phyloP scores from a whole-genome alignment of 2,329 filamentous ascomycete genomes.

The Emmonsiellopsis sp. region DNA sequence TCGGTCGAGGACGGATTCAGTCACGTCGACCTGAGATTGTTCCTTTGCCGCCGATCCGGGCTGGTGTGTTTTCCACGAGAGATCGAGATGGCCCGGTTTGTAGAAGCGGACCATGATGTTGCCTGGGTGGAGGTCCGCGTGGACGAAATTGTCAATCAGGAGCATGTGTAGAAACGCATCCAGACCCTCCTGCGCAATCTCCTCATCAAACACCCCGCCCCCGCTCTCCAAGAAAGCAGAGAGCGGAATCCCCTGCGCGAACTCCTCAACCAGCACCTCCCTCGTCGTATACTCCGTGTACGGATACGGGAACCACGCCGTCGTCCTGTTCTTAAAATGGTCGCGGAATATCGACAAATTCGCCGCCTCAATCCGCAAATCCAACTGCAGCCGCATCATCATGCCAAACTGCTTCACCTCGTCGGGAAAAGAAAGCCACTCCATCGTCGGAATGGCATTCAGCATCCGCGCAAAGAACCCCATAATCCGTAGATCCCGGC shows the following conservation, averaged over 20 bases:
- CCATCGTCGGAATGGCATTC: constrained; percentile 83
- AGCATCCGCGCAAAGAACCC: constrained; percentile 74
- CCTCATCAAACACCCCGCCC: constrained; percentile 83
- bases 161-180: constrained; percentile 96
- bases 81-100: constrained; percentile 62
- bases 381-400: constrained; percentile 98
- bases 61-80: constrained; percentile 43
- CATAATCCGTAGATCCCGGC: constrained; percentile 92
- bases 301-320: constrained; percentile 94
- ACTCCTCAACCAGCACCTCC: constrained; percentile 89
- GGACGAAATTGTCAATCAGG: constrained; percentile 92
- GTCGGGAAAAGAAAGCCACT: constrained; percentile 93
- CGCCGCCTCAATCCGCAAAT: constrained; percentile 86
- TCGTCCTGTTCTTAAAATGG: constrained; percentile 80
- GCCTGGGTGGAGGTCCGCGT: constrained; percentile 90
- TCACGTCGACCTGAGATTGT: constrained; percentile 48
- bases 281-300: constrained; percentile 88
- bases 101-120: constrained; percentile 99
- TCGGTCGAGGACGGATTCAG: constrained; percentile 73
- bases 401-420: constrained; percentile 90
- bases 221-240: constrained; percentile 85
- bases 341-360: constrained; percentile 80
- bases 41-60: constrained; percentile 22
- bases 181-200: constrained; percentile 88
- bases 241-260: constrained; percentile 85